Conservation (phyloP, 192 early-diverging fungal species). For the Chytriomyces sp. region DNA sequence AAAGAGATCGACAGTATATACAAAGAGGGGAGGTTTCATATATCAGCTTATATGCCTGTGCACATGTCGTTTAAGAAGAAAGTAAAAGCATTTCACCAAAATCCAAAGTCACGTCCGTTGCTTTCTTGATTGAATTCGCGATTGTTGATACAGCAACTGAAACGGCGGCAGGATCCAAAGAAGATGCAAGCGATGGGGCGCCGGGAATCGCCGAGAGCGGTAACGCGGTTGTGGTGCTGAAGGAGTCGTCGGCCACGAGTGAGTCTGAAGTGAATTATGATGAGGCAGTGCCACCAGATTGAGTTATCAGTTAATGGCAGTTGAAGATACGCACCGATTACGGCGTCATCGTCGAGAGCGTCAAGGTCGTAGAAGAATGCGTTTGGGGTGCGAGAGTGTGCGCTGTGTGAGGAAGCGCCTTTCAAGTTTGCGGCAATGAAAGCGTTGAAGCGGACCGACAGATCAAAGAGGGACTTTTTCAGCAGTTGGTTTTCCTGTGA, state of each 20-base stretch:
- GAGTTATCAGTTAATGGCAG: background rate
- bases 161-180: background rate
- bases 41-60: no score
- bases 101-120: no score
- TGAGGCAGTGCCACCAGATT: conserved; percentile 6
- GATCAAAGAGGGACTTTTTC: conserved; percentile 83
- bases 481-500: conserved; percentile 75
- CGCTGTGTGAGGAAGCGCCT: background rate
- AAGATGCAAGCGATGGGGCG: background rate
- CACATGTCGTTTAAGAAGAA: no score
- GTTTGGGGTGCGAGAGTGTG: conserved; percentile 2
- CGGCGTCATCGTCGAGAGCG: conserved; percentile 36
- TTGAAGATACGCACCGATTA: background rate
- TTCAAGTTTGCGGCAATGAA: background rate
- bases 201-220: background rate
- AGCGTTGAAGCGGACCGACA: conserved; percentile 71
- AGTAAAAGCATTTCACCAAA: no score
- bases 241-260: conserved; percentile 22
- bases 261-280: conserved; percentile 5
- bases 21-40: no score
- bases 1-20: background rate
- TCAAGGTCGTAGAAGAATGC: conserved; percentile 53
- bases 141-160: background rate
- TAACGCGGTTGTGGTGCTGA: conserved; percentile 11
- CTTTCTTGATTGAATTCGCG: no score